Percentiles rank a stretch among this genome's conserved stretches.
Evolutionary conservation across 495 filamentous ascomycete genomes (phyloP).

Genomic region (Penicillium verhagenii): DNA sequence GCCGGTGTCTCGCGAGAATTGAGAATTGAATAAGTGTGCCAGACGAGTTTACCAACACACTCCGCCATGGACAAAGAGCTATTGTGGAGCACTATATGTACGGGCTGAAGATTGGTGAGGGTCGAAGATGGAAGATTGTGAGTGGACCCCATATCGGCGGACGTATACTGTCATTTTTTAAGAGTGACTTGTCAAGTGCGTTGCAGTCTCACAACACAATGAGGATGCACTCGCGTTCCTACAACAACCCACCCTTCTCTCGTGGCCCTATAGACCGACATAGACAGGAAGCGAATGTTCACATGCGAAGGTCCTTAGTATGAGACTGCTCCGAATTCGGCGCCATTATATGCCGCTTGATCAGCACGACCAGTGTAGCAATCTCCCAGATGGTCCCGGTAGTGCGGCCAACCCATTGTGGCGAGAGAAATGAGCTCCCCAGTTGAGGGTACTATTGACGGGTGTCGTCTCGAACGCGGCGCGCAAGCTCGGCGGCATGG

Average conservation of each 20-base stretch:
- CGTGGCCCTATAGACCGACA: no score
- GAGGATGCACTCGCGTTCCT: neutral
- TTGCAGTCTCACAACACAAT: neutral
- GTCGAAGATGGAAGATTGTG: neutral
- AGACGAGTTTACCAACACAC: neutral
- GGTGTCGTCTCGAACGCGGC: neutral
- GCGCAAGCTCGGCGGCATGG: neutral
- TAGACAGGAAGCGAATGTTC: neutral
- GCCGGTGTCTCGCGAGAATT: neutral
- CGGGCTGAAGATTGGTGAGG: neutral
- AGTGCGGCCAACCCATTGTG: slow-evolving; percentile 4
- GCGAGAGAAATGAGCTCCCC: neutral
- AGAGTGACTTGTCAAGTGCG: neutral
- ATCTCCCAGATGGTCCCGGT: neutral
- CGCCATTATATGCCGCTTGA: neutral
- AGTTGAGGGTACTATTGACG: neutral
- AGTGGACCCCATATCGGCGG: neutral
- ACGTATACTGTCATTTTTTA: neutral
- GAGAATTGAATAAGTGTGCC: neutral
- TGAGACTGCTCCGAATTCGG: neutral
- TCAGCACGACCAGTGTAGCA: neutral
- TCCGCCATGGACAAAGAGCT: neutral
- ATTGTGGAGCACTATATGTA: neutral
- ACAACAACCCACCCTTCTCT: neutral
- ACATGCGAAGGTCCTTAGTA: neutral